These are phyloP conservation scores for Mucor piriformis DNA, from an alignment of 371 early-diverging fungal species.

Conservation along the genomic window DNA sequence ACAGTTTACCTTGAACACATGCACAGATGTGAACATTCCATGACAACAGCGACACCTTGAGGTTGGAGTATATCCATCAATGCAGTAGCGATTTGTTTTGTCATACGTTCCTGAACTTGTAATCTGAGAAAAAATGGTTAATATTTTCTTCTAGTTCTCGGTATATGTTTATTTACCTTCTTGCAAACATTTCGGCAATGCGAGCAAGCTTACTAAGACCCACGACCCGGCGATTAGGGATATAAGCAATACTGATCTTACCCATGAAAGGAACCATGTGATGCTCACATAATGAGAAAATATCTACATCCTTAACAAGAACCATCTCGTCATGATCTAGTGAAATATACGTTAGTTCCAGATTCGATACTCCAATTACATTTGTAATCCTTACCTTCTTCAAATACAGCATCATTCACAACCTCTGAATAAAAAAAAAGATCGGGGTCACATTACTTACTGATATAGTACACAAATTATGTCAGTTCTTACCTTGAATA, in stretches of 20 bases:
- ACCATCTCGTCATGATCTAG: conserved; percentile 98
- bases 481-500: conserved; percentile 60
- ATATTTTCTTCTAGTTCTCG: too few species aligned
- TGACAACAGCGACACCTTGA: conserved; percentile 96
- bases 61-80: conserved; percentile 91
- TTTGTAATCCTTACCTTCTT: conserved; percentile 72
- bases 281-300: conserved; percentile 97
- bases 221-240: conserved; percentile 93
- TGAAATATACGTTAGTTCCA: not conserved
- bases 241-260: conserved; percentile 95
- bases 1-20: conserved; percentile 45
- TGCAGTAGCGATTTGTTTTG: conserved; percentile 94
- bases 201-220: conserved; percentile 97
- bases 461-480: not conserved
- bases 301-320: conserved; percentile 92
- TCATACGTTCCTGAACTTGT: conserved; percentile 97
- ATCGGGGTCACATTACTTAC: not conserved
- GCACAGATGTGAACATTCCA: conserved; percentile 85
- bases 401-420: conserved; percentile 92
- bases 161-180: conserved; percentile 47
- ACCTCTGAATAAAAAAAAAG: conserved; percentile 57
- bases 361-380: not conserved
- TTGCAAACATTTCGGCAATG: conserved; percentile 96
- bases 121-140: too few species aligned
- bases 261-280: conserved; percentile 98